Conservation (phyloP, 371 early-diverging fungal genomes). For the Mortierella sp. region DNA sequence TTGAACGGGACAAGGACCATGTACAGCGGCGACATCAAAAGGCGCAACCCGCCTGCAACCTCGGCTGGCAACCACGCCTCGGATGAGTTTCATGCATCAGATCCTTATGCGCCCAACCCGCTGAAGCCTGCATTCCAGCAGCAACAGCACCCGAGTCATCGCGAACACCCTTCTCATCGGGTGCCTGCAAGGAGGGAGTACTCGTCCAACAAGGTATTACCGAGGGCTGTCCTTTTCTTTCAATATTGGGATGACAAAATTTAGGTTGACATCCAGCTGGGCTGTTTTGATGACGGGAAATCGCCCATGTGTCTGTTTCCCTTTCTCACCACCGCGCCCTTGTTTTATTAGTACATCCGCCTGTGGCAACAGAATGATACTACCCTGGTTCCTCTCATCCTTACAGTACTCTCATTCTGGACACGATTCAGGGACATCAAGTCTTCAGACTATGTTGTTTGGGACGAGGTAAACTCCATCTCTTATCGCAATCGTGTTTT, state of each 20-base stretch:
- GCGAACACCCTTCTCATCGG: slow-evolving; percentile 26
- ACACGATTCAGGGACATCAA: slow-evolving; percentile 88
- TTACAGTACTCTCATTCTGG: slow-evolving; percentile 75
- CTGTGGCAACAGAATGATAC: slow-evolving; percentile 64
- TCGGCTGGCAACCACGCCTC: not conserved
- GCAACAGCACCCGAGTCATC: slow-evolving; percentile 12
- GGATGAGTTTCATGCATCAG: slow-evolving; percentile 9
- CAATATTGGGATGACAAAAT: not conserved
- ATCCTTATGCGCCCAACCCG: slow-evolving; percentile 46
- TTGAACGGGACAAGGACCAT: slow-evolving; percentile 3
- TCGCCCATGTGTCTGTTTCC: too few relatives aligned
- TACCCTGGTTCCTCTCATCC: slow-evolving; percentile 60
- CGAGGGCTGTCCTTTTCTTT: not conserved
- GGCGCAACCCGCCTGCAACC: slow-evolving; percentile 29
- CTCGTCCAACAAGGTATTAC: slow-evolving; percentile 49
- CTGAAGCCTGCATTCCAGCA: slow-evolving; percentile 47
- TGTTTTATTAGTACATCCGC: slow-evolving; percentile 45
- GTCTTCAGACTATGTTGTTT: slow-evolving; percentile 80
- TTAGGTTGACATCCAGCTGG: not conserved
- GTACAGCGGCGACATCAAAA: slow-evolving; percentile 47
- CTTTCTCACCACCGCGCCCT: too few relatives aligned
- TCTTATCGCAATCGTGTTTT: slow-evolving; percentile 5
- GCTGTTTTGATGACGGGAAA: not conserved
- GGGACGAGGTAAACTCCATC: slow-evolving; percentile 71
- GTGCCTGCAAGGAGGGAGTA: slow-evolving; percentile 17